Conservation (phyloP, 140 eudicot species). For the Ambrosia hybrid region DNA sequence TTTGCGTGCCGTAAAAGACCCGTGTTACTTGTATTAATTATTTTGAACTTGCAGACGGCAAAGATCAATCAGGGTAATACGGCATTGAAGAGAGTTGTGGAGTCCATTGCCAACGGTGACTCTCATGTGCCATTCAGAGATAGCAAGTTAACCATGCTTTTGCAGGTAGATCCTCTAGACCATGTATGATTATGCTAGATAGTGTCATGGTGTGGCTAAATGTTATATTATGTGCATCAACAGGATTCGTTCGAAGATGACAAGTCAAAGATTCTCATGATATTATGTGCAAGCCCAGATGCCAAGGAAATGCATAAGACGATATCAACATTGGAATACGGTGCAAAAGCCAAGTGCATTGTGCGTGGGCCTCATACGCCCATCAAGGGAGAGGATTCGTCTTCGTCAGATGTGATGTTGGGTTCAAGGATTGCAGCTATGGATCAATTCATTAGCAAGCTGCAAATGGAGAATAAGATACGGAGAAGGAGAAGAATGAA, state of each 20-base stretch:
- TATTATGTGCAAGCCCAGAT: constrained; percentile 92
- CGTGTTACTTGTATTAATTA: constrained; percentile 2
- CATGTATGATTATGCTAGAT: no score
- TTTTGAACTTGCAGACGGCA: constrained; percentile 75
- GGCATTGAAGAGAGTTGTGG: constrained; percentile 93
- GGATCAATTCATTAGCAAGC: constrained; percentile 82
- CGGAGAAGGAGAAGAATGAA: constrained; percentile 72
- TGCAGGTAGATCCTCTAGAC: constrained; percentile 58
- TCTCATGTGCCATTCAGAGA: constrained; percentile 98
- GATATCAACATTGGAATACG: constrained; percentile 82
- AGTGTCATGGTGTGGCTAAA: not conserved
- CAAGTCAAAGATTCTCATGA: constrained; percentile 93
- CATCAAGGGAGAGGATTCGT: constrained; percentile 64
- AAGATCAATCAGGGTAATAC: constrained; percentile 95
- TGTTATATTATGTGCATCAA: not conserved
- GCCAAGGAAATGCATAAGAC: constrained; percentile 95
- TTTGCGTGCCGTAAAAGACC: no score
- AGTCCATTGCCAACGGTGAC: constrained; percentile 97
- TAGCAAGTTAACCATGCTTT: constrained; percentile 97
- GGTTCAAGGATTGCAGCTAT: constrained; percentile 84
- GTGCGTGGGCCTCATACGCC: constrained; percentile 89
- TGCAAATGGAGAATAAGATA: constrained; percentile 74
- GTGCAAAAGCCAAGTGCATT: constrained; percentile 95
- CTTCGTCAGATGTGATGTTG: constrained; percentile 63
- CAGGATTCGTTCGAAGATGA: constrained; percentile 97